Percentiles rank a stretch among this genome's conserved stretches.
These are phyloP conservation scores for Saccharomyces eubayanus DNA, from an alignment of 805 yeast genomes.

Conservation along the genomic window DNA sequence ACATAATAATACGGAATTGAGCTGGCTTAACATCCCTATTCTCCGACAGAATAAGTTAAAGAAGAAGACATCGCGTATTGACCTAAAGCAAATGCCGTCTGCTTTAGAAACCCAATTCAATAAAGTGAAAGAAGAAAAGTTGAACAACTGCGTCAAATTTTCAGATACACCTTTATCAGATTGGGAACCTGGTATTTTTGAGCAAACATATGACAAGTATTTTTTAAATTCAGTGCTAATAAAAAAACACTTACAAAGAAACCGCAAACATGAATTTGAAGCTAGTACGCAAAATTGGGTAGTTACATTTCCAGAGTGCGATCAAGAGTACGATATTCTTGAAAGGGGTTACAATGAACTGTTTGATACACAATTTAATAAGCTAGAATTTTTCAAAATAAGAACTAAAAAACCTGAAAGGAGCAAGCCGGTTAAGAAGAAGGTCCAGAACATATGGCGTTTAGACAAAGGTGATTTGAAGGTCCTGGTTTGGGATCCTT, in stretches of 20 bases:
- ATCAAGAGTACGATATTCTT: neutral
- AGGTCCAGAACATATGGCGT: conserved; percentile 9
- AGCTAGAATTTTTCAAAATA: conserved; percentile 16
- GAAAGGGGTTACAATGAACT: conserved; percentile 2
- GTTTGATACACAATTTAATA: conserved; percentile 12
- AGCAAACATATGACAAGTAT: neutral
- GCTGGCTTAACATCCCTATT: neutral
- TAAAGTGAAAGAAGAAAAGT: neutral
- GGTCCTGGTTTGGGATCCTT: conserved; percentile 18
- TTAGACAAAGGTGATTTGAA: conserved; percentile 8
- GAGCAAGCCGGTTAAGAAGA: neutral
- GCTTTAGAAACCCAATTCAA: neutral
- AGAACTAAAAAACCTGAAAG: neutral
- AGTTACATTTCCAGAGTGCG: neutral
- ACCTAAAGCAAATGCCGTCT: neutral
- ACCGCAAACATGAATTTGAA: neutral
- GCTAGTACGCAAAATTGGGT: neutral
- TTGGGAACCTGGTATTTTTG: neutral
- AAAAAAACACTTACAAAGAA: neutral
- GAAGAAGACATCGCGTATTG: neutral
- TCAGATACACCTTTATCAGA: neutral
- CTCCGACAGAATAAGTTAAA: neutral
- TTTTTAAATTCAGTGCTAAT: neutral
- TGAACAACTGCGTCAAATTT: neutral
- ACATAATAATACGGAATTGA: neutral